Evolutionary conservation across 2,329 filamentous ascomycete genomes (phyloP).

Genomic region (Aspergillus flavus): DNA sequence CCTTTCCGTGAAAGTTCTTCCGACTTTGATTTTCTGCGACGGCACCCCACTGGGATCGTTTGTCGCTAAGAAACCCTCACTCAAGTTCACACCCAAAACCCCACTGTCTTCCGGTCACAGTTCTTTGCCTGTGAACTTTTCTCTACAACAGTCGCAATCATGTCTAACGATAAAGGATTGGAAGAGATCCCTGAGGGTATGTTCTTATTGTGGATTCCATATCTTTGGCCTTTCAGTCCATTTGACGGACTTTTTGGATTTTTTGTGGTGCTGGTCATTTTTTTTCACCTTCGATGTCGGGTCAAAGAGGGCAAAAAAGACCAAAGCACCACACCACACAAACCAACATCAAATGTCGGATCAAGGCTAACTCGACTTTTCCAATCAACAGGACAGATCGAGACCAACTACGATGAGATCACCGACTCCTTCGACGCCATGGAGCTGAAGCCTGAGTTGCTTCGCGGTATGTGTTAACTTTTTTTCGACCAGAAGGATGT

Average conservation of each 20-base stretch:
- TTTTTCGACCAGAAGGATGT: conserved; percentile 25
- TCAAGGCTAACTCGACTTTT: conserved; percentile 16
- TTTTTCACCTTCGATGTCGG: conserved; percentile 4
- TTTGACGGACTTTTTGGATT: neutral
- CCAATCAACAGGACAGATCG: conserved; percentile 81
- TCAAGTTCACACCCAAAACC: conserved; percentile 36
- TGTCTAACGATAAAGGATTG: conserved; percentile 91
- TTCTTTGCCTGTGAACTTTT: conserved; percentile 70
- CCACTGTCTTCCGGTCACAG: conserved; percentile 61
- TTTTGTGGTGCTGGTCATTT: conserved; percentile 9
- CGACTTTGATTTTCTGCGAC: conserved; percentile 25
- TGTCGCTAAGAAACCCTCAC: conserved; percentile 35
- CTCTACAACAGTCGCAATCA: conserved; percentile 73
- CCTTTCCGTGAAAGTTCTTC: conserved; percentile 12
- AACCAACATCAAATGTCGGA: neutral
- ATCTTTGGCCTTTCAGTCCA: neutral
- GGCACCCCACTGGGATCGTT: conserved; percentile 34
- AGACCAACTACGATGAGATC: conserved; percentile 99
- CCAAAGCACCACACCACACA: conserved; percentile 18
- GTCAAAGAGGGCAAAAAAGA: conserved; percentile 14
- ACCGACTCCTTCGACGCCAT: conserved; percentile 99
- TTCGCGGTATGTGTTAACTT: conserved; percentile 71
- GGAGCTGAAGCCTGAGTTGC: conserved; percentile 94
- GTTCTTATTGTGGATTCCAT: conserved; percentile 42
- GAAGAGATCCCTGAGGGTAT: conserved; percentile 95